Evolutionary conservation across 2,329 filamentous ascomycete species (phyloP).

Genomic region (Leptographium lundbergii): DNA sequence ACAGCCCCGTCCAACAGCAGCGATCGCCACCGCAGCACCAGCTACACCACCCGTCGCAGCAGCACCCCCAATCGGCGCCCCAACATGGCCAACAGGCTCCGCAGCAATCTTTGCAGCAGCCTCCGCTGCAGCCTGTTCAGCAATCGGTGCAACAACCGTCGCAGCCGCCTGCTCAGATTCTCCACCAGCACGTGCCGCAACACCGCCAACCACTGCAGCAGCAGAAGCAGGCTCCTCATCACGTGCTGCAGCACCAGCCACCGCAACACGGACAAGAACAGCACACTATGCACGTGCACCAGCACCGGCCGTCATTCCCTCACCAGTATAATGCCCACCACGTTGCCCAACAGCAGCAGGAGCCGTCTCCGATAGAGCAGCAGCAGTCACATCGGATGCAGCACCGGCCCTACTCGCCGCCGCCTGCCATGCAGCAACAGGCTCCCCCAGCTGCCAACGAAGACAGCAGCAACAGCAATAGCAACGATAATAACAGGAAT

Average conservation of each 20-base stretch:
- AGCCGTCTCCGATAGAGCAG: background rate
- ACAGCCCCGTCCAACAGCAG: conserved; percentile 34
- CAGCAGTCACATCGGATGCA: background rate
- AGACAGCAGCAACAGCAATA: background rate
- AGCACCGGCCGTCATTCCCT: conserved; percentile 9
- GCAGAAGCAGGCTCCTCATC: background rate
- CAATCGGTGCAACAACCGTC: background rate
- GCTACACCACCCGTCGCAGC: conserved; percentile 1
- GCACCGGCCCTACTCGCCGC: conserved; percentile 2
- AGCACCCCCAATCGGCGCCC: conserved; percentile 1
- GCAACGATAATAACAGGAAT: background rate
- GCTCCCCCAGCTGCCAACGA: background rate
- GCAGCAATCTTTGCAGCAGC: background rate
- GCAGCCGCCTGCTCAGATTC: background rate
- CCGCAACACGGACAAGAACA: background rate
- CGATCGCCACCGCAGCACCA: conserved; percentile 19
- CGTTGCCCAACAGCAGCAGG: background rate
- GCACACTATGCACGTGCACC: background rate
- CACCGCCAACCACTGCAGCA: background rate
- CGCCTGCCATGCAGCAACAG: background rate
- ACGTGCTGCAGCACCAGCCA: background rate
- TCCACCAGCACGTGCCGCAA: conserved; percentile 14
- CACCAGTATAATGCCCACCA: background rate
- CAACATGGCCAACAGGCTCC: background rate
- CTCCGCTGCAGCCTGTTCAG: background rate